These are phyloP conservation scores for Thielaviopsis cerberus DNA, from an alignment of 2,329 filamentous ascomycete genomes.

Conservation along the genomic window DNA sequence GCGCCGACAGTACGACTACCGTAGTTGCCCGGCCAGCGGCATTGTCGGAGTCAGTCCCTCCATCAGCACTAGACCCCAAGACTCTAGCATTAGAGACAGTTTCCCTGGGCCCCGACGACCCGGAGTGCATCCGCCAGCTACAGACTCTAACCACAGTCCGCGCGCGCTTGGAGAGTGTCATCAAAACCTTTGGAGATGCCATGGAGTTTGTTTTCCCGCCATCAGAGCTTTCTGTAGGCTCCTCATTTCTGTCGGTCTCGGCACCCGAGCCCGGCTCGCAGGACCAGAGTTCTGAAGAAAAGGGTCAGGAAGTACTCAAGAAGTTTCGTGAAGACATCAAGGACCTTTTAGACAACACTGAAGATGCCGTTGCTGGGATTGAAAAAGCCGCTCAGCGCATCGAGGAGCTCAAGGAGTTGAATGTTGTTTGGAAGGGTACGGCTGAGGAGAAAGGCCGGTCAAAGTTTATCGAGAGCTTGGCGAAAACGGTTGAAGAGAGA, in stretches of 20 bases:
- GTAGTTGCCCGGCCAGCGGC: constrained; percentile 11
- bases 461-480: constrained; percentile 65
- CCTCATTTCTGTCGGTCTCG: constrained; percentile 77
- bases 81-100: constrained; percentile 11
- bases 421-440: constrained; percentile 83
- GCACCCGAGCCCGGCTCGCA: constrained; percentile 53
- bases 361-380: constrained; percentile 46
- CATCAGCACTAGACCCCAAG: constrained; percentile 11
- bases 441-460: constrained; percentile 74
- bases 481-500: constrained; percentile 65
- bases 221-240: constrained; percentile 65
- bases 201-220: constrained; percentile 91
- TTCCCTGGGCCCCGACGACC: constrained; percentile 24
- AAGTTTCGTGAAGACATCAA: constrained; percentile 53
- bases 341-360: constrained; percentile 38
- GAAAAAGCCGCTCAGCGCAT: constrained; percentile 57
- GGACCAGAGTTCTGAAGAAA: constrained; percentile 58
- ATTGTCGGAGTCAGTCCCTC: background rate
- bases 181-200: constrained; percentile 80
- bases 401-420: constrained; percentile 57
- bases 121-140: constrained; percentile 56
- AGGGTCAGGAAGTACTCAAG: constrained; percentile 63
- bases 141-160: constrained; percentile 70
- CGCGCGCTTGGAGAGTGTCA: constrained; percentile 67
- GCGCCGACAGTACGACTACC: constrained; percentile 19